Percentiles rank a stretch among this genome's conserved stretches.
Conservation (phyloP, 306 rosid species). For the Trichosanthes truncata region DNA sequence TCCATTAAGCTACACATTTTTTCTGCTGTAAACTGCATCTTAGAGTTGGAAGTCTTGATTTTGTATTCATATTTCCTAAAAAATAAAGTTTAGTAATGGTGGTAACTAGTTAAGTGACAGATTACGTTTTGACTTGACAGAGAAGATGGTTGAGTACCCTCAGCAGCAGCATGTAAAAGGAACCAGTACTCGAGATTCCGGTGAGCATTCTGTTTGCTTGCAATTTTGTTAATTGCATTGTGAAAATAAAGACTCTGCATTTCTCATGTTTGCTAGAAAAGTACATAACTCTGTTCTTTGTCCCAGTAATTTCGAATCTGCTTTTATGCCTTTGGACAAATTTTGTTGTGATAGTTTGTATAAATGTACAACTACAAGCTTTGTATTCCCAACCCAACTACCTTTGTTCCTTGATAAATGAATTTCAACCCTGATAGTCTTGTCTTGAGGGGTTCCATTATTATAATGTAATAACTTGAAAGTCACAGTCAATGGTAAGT, state of each 20-base stretch:
- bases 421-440: not conserved
- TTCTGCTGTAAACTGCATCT: not conserved
- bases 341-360: not conserved
- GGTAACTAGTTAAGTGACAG: constrained; percentile 13
- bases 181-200: constrained; percentile 45
- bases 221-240: not conserved
- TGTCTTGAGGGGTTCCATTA: not conserved
- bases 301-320: not conserved
- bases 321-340: not conserved
- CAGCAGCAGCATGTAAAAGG: constrained; percentile 63
- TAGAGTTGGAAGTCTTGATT: not conserved
- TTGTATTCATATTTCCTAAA: not conserved
- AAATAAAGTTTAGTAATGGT: constrained; percentile 5
- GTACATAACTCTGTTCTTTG: not conserved
- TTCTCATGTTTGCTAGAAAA: not conserved
- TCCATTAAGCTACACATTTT: not conserved
- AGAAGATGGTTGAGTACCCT: constrained; percentile 54
- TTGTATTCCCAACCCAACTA: not conserved
- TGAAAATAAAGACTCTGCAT: not conserved
- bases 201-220: constrained; percentile 31
- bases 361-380: not conserved
- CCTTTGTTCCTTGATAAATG: not conserved
- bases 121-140: constrained; percentile 34
- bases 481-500: not conserved
- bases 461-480: not conserved